Evolutionary conservation across 139 green algal species (phyloP).

Genomic region (Tetradesmus obliquus): DNA sequence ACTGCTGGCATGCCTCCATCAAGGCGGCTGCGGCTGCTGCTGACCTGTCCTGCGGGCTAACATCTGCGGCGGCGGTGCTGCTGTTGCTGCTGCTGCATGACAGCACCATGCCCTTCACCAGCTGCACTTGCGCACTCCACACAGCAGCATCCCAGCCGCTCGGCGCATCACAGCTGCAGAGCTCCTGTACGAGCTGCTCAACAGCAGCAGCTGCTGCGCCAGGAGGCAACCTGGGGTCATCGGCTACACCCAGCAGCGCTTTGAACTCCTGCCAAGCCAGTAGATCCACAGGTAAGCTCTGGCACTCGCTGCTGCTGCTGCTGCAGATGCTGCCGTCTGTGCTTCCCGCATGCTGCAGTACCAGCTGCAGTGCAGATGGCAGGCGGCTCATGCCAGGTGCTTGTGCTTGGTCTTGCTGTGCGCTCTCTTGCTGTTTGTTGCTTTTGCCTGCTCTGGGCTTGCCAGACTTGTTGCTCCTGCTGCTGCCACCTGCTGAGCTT

Average conservation of each 20-base stretch:
- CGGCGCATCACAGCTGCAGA: background rate
- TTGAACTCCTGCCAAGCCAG: conserved; percentile 32
- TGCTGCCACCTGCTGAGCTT: background rate
- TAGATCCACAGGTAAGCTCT: background rate
- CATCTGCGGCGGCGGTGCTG: background rate
- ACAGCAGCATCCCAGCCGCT: background rate
- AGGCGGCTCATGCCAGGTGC: background rate
- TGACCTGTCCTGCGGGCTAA: background rate
- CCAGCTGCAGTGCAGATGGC: background rate
- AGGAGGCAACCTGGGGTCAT: background rate
- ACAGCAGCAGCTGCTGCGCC: background rate
- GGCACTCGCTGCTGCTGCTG: conserved; percentile 9
- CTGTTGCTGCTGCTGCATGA: background rate
- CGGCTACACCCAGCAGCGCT: conserved; percentile 23
- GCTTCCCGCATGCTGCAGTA: background rate
- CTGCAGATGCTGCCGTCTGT: conserved; percentile 16
- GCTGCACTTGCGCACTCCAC: background rate
- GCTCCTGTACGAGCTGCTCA: background rate
- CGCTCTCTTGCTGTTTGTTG: background rate
- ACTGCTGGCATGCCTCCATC: background rate
- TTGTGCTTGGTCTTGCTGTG: background rate
- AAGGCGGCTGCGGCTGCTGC: conserved; percentile 15
- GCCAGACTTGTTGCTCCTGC: background rate
- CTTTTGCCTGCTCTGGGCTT: background rate
- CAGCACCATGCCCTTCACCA: background rate